A percentile compares a stretch with the other conserved stretches of the same genome.
phyloP scores from a whole-genome alignment of 176 grass and related monocot genomes.

The Lolium multiflorum region DNA sequence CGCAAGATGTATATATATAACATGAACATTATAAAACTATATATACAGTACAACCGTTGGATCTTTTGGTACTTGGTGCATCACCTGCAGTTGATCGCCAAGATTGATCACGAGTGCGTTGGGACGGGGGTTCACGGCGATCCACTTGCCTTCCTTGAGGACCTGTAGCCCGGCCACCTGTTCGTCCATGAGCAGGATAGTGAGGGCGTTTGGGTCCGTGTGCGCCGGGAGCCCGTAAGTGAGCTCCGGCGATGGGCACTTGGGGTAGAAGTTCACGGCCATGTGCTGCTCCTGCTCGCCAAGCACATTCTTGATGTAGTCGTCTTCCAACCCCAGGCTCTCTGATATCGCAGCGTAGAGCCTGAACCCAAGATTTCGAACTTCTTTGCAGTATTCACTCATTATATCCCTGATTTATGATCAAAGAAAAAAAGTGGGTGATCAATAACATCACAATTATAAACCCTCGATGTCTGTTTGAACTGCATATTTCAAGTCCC shows the following conservation, averaged over 20 bases:
- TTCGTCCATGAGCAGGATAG: constrained; percentile 85
- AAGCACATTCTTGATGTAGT: constrained; percentile 50
- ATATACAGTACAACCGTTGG: no score
- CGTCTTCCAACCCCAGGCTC: constrained; percentile 68
- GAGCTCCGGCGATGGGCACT: constrained; percentile 86
- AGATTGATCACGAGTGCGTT: constrained; percentile 51
- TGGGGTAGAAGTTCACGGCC: constrained; percentile 87
- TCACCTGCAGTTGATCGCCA: no score
- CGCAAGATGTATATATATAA: no score
- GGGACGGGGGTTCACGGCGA: constrained; percentile 69
- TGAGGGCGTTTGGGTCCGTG: constrained; percentile 90
- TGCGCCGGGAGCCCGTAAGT: constrained; percentile 79
- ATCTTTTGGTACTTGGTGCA: no score
- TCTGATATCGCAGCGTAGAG: constrained; percentile 61
- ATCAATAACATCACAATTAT: neutral
- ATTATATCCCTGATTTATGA: constrained; percentile 54
- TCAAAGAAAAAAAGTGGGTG: neutral
- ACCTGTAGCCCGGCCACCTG: constrained; percentile 73
- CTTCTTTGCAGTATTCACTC: constrained; percentile 62
- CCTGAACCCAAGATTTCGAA: constrained; percentile 60
- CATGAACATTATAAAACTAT: no score
- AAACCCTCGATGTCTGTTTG: neutral
- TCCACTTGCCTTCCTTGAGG: constrained; percentile 67
- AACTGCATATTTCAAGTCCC: no score
- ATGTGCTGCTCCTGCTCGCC: constrained; percentile 92